Conservation (phyloP, 176 grass and related monocot species). For the Oryza australiensis region DNA sequence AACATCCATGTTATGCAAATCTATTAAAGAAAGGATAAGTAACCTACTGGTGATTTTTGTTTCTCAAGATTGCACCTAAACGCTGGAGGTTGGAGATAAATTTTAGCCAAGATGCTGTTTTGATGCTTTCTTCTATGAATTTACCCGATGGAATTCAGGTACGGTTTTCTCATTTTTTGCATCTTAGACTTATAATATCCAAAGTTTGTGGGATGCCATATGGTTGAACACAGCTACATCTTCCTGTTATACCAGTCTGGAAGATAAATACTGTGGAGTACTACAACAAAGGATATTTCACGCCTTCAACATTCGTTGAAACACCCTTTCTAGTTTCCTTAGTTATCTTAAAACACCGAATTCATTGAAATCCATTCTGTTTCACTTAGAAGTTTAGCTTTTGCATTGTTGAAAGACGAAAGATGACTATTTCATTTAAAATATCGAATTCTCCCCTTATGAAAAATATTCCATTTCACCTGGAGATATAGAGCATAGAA, state of each 20-base stretch:
- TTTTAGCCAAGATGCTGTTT: slow-evolving; percentile 87
- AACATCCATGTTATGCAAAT: neutral
- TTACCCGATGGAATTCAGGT: slow-evolving; percentile 97
- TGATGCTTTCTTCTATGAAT: slow-evolving; percentile 98
- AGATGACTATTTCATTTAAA: neutral
- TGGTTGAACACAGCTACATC: neutral
- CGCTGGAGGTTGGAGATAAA: slow-evolving; percentile 93
- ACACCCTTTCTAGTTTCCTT: neutral
- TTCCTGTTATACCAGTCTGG: neutral
- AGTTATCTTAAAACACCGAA: neutral
- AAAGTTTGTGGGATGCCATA: neutral
- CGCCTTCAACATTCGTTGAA: neutral
- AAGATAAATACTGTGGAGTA: neutral
- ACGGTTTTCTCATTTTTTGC: neutral
- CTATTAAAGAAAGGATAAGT: neutral
- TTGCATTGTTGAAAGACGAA: neutral
- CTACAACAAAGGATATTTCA: neutral
- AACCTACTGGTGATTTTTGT: slow-evolving; percentile 19
- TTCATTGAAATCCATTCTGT: neutral
- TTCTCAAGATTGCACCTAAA: slow-evolving; percentile 75
- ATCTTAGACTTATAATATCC: neutral
- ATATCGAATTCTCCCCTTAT: neutral
- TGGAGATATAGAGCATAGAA: neutral
- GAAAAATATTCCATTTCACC: neutral
- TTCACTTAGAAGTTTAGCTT: neutral